Conservation (phyloP, 1,284 basidiomycete species). For the Vanrija sp. region DNA sequence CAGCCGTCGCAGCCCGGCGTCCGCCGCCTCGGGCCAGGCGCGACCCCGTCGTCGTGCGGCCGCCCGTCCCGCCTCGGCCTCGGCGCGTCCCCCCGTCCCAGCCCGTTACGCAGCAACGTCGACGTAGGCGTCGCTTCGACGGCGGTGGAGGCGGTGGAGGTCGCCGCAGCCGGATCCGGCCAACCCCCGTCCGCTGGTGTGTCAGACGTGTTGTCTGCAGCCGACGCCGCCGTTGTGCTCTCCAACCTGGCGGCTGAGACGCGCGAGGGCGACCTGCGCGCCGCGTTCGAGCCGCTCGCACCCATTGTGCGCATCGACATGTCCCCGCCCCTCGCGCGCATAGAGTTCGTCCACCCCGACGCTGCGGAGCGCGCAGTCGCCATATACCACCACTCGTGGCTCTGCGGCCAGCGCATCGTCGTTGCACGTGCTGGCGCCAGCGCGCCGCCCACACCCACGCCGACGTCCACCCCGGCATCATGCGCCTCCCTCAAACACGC, state of each 20-base stretch:
- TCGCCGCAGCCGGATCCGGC: no score
- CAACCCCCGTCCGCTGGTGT: no score
- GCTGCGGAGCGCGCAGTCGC: neutral
- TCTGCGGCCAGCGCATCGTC: neutral
- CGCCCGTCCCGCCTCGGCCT: no score
- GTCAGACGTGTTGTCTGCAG: neutral
- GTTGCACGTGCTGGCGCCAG: neutral
- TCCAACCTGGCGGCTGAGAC: neutral
- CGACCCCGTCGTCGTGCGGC: no score
- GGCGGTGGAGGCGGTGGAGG: no score
- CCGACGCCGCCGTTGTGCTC: neutral
- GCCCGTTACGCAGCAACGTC: neutral
- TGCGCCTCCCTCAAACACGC: neutral
- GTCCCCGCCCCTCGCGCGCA: neutral
- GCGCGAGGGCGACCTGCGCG: neutral
- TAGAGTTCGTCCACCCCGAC: neutral
- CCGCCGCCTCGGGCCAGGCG: neutral
- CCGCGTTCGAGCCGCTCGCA: neutral
- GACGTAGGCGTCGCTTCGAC: no score
- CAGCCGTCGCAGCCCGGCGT: neutral
- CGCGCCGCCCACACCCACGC: no score
- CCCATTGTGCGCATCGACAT: neutral
- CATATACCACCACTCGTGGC: neutral
- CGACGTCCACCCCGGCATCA: no score
- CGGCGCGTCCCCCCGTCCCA: neutral